Base-by-base conservation (phyloP, 495 filamentous ascomycete genomes). In the Hypoxylon subgilvum region DNA sequence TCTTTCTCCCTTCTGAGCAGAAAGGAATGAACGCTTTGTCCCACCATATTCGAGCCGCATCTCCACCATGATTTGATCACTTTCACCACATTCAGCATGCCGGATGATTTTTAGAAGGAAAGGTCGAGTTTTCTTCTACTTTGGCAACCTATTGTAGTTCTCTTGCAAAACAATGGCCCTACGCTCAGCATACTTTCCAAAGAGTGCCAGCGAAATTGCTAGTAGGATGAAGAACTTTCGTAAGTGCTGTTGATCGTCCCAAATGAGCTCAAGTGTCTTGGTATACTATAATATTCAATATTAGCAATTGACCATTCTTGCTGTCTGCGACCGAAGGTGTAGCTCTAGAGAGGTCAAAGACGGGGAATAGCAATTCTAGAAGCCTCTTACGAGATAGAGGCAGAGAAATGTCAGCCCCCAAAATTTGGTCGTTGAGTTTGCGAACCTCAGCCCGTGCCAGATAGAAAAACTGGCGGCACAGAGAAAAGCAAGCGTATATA, bases 321-420 rank as follows among this genome's bases (percentile, higher is more conserved):
- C 8, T 4, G 23, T 8, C 8, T 3, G 23, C 23, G 8, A 27
- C 23, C 23, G 23, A 27, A 8, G 23, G 23, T 4, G 8, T 8
- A 27, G 23, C 3, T 27, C 23, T 27, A 27, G 8, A 27, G 4
- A 8, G 4, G 23, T 4, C 8, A 27, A 8, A 27, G 23, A 8
- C 8, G 23, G 23, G 18, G 9, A 9, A 19, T 9, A 28, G 27
- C 27, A 19, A 25, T 13, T 4, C 13, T 6, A 9, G 3, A 25
- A 10, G n/a, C 6, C 34, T 34, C 49, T 52, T 18, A 52, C 49
- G 8, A 43, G 8, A 35, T 52, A 34, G 10, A 52, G 42, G 6
- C 36, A 13, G 2, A 51, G 35, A 14, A 39, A 51, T 21, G 23
- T 23, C 16, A 52, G 14, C 22, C 48, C 36, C 22, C 41, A 52